Base-by-base conservation (phyloP, 768 basidiomycete species). In the Tulasnella sp. region DNA sequence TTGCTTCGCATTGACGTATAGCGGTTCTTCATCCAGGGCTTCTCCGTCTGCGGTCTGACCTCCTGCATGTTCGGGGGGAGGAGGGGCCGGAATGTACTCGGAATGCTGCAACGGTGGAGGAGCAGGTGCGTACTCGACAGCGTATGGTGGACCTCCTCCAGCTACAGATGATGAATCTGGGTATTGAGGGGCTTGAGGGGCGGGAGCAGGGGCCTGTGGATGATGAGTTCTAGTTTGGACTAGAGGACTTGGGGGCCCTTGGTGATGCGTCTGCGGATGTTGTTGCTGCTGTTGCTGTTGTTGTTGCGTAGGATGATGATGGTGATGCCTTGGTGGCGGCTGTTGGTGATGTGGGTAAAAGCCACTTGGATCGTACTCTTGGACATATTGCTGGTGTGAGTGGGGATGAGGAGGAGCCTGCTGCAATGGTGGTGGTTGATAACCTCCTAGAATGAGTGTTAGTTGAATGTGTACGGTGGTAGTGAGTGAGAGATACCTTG, bases 1-100 rank as follows among this genome's bases (percentile, higher is more conserved):
- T 84, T 99, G 97, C 82, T 99, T 99, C 77, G 97, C 97, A 80
- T 99, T 99, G 77, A 99, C 97, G 85, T 98, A 98, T 79, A 99
- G 90, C 36, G 97, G 97, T 83, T 99, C 97, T 79, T 98, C 96
- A 84, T 98, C 96, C 80, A 93, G 73, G 49, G 45, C 52, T 67
- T 38, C 36, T 49, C 34, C 49, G 54, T 67, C 42, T 67, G 73
- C 49, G 34, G 73, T n/a, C 36, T 29, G 69, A 38, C n/a, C 31
- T 38, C n/a, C 69, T 70, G 69, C 37, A 42, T 68, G 38, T 34
- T 68, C 67, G 67, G 69, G 69, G 69, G 36, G 69, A 70, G 37
- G 69, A 34, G n/a, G n/a, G n/a, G 58, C 58, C 58, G 58, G 58
- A 34, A 64, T 64, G 58, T 64, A 64, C 29, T 64, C 58, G 58